A percentile compares a stretch with the other conserved stretches of the same genome.
These are phyloP conservation scores for Limnanthes douglasii DNA, from an alignment of 345 rosid genomes.

Conservation along the genomic window DNA sequence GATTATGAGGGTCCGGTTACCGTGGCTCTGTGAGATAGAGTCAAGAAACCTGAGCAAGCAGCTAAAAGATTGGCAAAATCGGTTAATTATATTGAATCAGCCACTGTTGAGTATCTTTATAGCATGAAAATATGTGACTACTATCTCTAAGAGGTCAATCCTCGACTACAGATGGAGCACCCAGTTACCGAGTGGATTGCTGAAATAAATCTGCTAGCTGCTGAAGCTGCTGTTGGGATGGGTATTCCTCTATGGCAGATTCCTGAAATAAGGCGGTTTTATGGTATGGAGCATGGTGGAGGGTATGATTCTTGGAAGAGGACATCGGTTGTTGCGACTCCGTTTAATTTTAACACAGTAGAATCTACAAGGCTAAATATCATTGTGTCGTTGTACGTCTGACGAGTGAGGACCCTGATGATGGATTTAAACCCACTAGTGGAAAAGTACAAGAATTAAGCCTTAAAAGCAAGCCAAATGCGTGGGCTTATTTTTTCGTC, in stretches of 20 bases:
- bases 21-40: slow-evolving; percentile 45
- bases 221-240: slow-evolving; percentile 76
- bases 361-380: slow-evolving; percentile 58
- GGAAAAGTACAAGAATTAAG: slow-evolving; percentile 89
- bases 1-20: slow-evolving; percentile 80
- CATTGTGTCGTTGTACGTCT: slow-evolving; percentile 80
- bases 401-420: slow-evolving; percentile 86
- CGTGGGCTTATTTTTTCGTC: no score
- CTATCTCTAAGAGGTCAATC: slow-evolving; percentile 64
- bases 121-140: slow-evolving; percentile 74
- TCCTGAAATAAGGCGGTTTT: slow-evolving; percentile 72
- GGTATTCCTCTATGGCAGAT: slow-evolving; percentile 79
- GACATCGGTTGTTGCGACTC: slow-evolving; percentile 36
- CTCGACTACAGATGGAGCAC: no score
- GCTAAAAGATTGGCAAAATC: slow-evolving; percentile 65
- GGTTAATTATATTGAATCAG: slow-evolving; percentile 73
- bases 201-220: slow-evolving; percentile 69
- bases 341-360: slow-evolving; percentile 65
- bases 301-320: slow-evolving; percentile 67
- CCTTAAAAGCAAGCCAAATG: no score
- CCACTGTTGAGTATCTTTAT: slow-evolving; percentile 67
- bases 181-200: slow-evolving; percentile 91
- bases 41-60: slow-evolving; percentile 63
- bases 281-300: slow-evolving; percentile 63
- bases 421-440: slow-evolving; percentile 73